Evolutionary conservation across 2,329 filamentous ascomycete genomes (phyloP).

Genomic region (Pochonia chlamydosporia): DNA sequence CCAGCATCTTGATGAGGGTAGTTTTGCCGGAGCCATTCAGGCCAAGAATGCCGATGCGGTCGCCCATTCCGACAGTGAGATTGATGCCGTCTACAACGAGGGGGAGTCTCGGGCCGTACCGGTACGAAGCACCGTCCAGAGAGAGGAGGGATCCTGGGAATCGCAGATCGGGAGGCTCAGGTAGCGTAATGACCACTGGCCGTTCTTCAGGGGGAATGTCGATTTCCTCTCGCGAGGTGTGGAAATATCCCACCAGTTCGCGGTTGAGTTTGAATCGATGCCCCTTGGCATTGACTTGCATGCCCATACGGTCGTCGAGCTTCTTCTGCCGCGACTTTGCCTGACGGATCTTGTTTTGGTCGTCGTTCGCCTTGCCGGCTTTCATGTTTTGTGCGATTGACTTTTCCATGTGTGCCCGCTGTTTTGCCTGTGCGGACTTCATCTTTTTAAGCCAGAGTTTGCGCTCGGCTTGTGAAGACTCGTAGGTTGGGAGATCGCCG

Average conservation of each 20-base stretch:
- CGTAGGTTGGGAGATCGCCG: conserved; percentile 68
- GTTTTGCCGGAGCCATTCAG: conserved; percentile 81
- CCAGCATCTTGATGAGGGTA: conserved; percentile 66
- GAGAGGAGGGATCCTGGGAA: conserved; percentile 71
- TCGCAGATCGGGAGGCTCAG: conserved; percentile 61
- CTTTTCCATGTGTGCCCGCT: conserved; percentile 74
- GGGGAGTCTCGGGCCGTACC: conserved; percentile 42
- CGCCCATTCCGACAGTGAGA: conserved; percentile 65
- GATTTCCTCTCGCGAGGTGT: conserved; percentile 57
- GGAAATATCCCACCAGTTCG: conserved; percentile 60
- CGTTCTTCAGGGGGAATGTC: conserved; percentile 62
- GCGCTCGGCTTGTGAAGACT: conserved; percentile 61
- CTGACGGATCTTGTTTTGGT: conserved; percentile 81
- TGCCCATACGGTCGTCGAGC: conserved; percentile 72
- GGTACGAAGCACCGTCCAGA: conserved; percentile 62
- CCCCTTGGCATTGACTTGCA: conserved; percentile 67
- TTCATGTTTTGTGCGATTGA: conserved; percentile 70
- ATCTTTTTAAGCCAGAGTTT: conserved; percentile 64
- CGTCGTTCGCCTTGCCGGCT: conserved; percentile 68
- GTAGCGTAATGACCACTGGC: conserved; percentile 50
- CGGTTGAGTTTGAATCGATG: conserved; percentile 76
- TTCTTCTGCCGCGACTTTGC: conserved; percentile 81
- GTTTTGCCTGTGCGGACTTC: conserved; percentile 76
- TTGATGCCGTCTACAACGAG: conserved; percentile 55
- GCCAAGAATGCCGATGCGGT: conserved; percentile 69